phyloP scores from a whole-genome alignment of 2,329 filamentous ascomycete genomes.

The Fusarium sulawesiense region DNA sequence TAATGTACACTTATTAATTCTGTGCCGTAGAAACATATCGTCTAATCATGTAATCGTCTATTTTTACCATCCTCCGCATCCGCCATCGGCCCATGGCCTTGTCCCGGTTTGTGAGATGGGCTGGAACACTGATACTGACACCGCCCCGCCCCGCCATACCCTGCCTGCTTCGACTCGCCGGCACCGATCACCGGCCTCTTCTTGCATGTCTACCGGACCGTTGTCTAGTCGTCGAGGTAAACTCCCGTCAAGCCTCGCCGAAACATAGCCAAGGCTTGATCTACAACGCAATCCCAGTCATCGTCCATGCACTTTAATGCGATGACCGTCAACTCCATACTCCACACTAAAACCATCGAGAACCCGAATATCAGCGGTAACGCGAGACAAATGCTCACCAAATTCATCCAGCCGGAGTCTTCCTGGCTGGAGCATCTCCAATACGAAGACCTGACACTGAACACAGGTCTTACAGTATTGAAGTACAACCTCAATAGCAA shows the following conservation, averaged over 20 bases:
- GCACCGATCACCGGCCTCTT: slow-evolving; percentile 44
- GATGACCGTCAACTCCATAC: slow-evolving; percentile 41
- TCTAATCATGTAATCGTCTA: slow-evolving; percentile 12
- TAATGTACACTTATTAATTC: slow-evolving; percentile 3
- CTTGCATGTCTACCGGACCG: slow-evolving; percentile 38
- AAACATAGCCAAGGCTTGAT: slow-evolving; percentile 30
- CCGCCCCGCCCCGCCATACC: slow-evolving; percentile 17
- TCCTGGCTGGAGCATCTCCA: slow-evolving; percentile 46
- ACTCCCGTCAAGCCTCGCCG: slow-evolving; percentile 32
- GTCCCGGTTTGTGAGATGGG: slow-evolving; percentile 10
- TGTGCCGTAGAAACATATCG: slow-evolving; percentile 1
- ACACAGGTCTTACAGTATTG: slow-evolving; percentile 53
- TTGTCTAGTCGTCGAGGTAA: slow-evolving; percentile 19
- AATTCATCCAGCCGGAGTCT: slow-evolving; percentile 43
- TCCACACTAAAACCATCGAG: slow-evolving; percentile 43
- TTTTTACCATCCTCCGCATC: slow-evolving; percentile 30
- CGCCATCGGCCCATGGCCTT: slow-evolving; percentile 35
- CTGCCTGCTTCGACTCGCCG: slow-evolving; percentile 28
- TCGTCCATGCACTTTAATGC: slow-evolving; percentile 31
- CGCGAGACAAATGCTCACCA: slow-evolving; percentile 43
- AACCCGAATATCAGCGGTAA: slow-evolving; percentile 44
- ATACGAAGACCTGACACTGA: slow-evolving; percentile 53
- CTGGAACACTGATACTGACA: slow-evolving; percentile 3
- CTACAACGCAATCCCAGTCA: slow-evolving; percentile 30
- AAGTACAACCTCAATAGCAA: slow-evolving; percentile 50